Evolutionary conservation across 2,329 filamentous ascomycete species (phyloP), one percentile per base, ranked within the genome.

Genomic region (Talaromyces sp.): DNA sequence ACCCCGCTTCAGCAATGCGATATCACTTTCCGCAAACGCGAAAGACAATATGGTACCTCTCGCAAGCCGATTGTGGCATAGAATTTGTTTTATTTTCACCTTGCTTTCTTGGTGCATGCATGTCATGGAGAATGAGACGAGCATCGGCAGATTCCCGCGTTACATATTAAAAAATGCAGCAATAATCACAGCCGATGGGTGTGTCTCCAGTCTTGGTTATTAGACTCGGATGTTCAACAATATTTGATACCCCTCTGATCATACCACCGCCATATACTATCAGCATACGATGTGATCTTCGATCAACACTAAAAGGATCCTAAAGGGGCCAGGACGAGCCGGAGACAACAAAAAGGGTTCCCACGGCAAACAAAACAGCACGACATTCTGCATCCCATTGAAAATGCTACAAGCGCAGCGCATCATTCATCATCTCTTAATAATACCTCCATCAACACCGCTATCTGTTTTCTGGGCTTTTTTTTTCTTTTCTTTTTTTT

Each of bases 181-280:
- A 57, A 42, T n/a, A 39, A 57, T 28, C 35, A 40, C 54, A 37
- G 25, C 37, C 25, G 35, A 14, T 25, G 35, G 12, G 35, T 42
- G 42, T 42, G n/a, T 39, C 39, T 35, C 18, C 50, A 35, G 35
- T 39, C 54, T 57, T 57, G 35, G 33, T 57, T 39, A n/a, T 25
- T 42, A 57, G 54, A 57, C 35, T 42, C 4, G n/a, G 54, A 40
- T 40, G 16, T 57, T 57, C 54, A 42, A 57, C 35, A 57, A 42
- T 7, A 57, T 42, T 35, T 35, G 46, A 60, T 60, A 60, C 58
- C 58, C 46, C 44, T 50, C 25, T 31, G 33, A 46, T 23, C n/a
- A 58, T 52, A n/a, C 44, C 58, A 40, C 58, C 50, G 50, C 50
- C 50, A 33, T 1, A 54, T 11, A 52, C n/a, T 33, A 21, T 31